A percentile compares a stretch with the other conserved stretches of the same genome.
phyloP scores from a whole-genome alignment of 148 eudicot genomes.

The Bassia scoparia region DNA sequence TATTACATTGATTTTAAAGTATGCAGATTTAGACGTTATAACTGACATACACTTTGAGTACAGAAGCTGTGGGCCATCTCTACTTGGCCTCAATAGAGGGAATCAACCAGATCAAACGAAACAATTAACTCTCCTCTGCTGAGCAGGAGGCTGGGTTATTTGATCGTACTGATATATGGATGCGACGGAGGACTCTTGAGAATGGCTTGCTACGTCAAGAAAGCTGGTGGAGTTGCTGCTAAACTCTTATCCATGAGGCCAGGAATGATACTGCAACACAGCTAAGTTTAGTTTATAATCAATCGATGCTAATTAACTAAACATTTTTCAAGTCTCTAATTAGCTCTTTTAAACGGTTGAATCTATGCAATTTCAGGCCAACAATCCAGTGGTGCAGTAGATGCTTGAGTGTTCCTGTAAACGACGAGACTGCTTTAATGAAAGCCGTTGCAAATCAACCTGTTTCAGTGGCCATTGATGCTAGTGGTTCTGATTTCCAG shows the following conservation, averaged over 20 bases:
- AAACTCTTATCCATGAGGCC: constrained; percentile 69
- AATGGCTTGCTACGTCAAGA: constrained; percentile 63
- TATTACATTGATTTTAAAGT: background rate
- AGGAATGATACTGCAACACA: constrained; percentile 51
- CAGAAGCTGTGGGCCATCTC: constrained; percentile 89
- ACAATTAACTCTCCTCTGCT: constrained; percentile 48
- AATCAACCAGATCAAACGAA: constrained; percentile 70
- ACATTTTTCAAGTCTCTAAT: background rate
- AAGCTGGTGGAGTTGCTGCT: constrained; percentile 63
- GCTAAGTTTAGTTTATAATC: constrained; percentile 31
- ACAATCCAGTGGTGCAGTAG: constrained; percentile 54
- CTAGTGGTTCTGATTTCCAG: constrained; percentile 52
- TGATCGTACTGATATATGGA: constrained; percentile 45
- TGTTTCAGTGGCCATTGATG: constrained; percentile 66
- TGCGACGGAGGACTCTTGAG: constrained; percentile 92
- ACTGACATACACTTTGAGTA: background rate
- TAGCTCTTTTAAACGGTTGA: background rate
- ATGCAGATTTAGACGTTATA: too few relatives aligned
- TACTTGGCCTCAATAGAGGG: constrained; percentile 69
- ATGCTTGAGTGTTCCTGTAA: constrained; percentile 64
- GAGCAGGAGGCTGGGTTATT: constrained; percentile 76
- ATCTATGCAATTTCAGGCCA: constrained; percentile 35
- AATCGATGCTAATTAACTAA: background rate
- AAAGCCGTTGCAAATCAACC: constrained; percentile 82
- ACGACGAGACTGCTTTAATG: constrained; percentile 58